A percentile compares a stretch with the other conserved stretches of the same genome.
Evolutionary conservation across 75 land plant species (phyloP).

Genomic region (Selaginella tamariscina): DNA sequence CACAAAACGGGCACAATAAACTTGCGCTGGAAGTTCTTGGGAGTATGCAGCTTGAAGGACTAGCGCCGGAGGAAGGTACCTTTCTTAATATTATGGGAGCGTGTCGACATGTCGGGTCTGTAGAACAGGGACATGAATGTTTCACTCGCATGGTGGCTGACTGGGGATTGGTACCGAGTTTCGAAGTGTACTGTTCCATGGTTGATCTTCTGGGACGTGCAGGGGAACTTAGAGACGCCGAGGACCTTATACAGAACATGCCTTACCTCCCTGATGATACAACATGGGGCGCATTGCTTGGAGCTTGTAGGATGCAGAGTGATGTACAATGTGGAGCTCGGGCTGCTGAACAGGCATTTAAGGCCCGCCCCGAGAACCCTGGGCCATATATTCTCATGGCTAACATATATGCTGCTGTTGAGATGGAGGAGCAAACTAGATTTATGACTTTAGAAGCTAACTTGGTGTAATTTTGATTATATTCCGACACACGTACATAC

Average conservation of each 20-base stretch:
- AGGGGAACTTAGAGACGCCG: background rate
- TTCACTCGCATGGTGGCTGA: constrained; percentile 21
- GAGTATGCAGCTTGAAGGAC: constrained; percentile 8
- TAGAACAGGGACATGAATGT: constrained; percentile 15
- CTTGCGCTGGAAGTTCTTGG: constrained; percentile 3
- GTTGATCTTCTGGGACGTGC: constrained; percentile 3
- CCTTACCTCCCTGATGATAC: background rate
- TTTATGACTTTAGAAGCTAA: too few relatives aligned
- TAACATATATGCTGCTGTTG: constrained; percentile 1
- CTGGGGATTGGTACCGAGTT: constrained; percentile 17
- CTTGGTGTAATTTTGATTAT: too few relatives aligned
- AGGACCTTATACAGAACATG: background rate
- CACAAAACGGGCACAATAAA: constrained; percentile 21
- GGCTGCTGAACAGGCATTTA: background rate
- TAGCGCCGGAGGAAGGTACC: constrained; percentile 21
- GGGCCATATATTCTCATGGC: background rate
- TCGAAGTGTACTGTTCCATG: constrained; percentile 20
- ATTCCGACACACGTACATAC: too few relatives aligned
- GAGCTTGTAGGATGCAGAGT: background rate
- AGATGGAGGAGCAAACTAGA: constrained; percentile 8
- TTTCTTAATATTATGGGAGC: constrained; percentile 26
- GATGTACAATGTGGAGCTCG: background rate
- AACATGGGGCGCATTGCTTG: background rate
- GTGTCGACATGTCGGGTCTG: constrained; percentile 25
- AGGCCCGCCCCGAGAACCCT: background rate